These are phyloP conservation scores for Fusarium chuoi DNA, from an alignment of 2,329 filamentous ascomycete genomes.

Conservation along the genomic window DNA sequence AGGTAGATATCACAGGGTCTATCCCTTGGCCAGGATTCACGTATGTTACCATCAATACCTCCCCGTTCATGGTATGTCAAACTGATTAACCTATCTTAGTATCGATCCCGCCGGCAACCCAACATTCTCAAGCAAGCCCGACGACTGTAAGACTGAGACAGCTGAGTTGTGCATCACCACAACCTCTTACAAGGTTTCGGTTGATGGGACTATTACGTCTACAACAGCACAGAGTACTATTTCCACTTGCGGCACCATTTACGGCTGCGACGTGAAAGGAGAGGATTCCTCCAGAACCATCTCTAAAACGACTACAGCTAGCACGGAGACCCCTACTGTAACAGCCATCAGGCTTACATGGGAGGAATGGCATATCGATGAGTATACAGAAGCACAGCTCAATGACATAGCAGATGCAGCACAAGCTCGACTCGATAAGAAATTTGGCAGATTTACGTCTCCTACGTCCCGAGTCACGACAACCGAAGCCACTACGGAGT, in stretches of 20 bases:
- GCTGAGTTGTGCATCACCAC: neutral
- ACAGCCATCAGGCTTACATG: neutral
- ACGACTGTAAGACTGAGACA: neutral
- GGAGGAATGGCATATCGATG: neutral
- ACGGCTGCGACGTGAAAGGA: neutral
- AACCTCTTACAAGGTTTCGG: neutral
- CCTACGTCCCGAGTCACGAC: accelerated
- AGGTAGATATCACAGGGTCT: neutral
- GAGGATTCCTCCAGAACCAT: neutral
- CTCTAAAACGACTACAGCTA: neutral
- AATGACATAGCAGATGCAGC: neutral
- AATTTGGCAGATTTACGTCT: neutral
- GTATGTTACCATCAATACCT: accelerated
- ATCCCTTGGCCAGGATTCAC: neutral
- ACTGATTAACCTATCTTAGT: neutral
- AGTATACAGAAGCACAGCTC: neutral
- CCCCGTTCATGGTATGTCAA: accelerated
- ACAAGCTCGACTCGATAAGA: neutral
- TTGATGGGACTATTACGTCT: neutral
- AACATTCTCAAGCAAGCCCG: neutral
- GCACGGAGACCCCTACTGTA: neutral
- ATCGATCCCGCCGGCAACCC: neutral
- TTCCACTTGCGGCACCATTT: neutral
- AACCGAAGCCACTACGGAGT: neutral
- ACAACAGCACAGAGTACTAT: neutral